A percentile compares a stretch with the other conserved stretches of the same genome.
Conservation (phyloP, 2,329 filamentous ascomycete genomes). For the Hypoxylon sp. region DNA sequence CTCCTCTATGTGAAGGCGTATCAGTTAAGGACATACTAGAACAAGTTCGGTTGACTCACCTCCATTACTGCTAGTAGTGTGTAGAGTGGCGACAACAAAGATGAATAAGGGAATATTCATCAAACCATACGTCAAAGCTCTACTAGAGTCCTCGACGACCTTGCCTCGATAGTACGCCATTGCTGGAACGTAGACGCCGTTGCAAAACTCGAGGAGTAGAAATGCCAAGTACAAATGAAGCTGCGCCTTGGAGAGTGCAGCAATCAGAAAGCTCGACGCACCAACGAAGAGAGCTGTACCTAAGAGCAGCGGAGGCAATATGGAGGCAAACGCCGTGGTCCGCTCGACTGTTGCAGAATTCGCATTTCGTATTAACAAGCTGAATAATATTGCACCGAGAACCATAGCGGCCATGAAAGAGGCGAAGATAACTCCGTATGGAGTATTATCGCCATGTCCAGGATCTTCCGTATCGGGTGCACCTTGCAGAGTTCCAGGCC, state of each 20-base stretch:
- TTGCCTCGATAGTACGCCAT: constrained; percentile 52
- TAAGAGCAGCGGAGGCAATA: constrained; percentile 43
- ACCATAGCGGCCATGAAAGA: constrained; percentile 72
- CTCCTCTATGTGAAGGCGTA: constrained; percentile 4
- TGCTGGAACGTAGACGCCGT: constrained; percentile 53
- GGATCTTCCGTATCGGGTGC: constrained; percentile 45
- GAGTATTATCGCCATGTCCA: constrained; percentile 33
- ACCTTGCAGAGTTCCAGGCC: constrained; percentile 51
- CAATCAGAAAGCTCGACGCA: constrained; percentile 44
- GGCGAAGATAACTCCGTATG: constrained; percentile 68
- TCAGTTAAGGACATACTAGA: constrained; percentile 1
- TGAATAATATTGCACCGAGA: constrained; percentile 69
- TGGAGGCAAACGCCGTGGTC: background rate
- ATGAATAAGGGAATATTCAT: constrained; percentile 67
- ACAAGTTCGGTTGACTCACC: constrained; percentile 32
- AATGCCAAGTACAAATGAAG: constrained; percentile 47
- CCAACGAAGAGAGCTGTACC: constrained; percentile 45
- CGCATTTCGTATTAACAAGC: constrained; percentile 47
- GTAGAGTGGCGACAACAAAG: constrained; percentile 65
- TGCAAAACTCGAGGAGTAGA: constrained; percentile 53
- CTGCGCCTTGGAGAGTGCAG: constrained; percentile 45
- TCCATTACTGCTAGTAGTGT: constrained; percentile 52
- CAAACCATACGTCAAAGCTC: constrained; percentile 51
- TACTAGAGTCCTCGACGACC: constrained; percentile 49
- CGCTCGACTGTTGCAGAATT: constrained; percentile 12